Percentiles rank a stretch among this genome's conserved stretches.
phyloP scores from a whole-genome alignment of 805 yeast genomes.

The Lachancea sp. region DNA sequence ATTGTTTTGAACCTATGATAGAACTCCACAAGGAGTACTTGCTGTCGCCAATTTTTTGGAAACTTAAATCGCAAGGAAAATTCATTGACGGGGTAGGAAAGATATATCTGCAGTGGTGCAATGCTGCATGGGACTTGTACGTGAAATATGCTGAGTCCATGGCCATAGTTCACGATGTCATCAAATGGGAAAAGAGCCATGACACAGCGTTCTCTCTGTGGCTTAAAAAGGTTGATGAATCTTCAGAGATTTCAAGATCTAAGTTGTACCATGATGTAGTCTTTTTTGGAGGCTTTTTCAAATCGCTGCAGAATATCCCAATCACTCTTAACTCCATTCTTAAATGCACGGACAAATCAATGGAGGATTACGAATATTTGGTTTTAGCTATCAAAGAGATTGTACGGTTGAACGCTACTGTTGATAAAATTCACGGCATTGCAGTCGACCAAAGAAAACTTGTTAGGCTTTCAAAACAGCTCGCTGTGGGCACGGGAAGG shows the following conservation, averaged over 20 bases:
- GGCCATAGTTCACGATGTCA: slow-evolving; percentile 54
- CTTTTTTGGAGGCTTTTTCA: slow-evolving; percentile 51
- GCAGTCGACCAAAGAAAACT: slow-evolving; percentile 56
- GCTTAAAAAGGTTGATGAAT: slow-evolving; percentile 47
- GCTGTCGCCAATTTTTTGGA: slow-evolving; percentile 50
- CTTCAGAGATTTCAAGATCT: slow-evolving; percentile 37
- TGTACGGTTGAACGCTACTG: slow-evolving; percentile 47
- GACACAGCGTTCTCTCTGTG: slow-evolving; percentile 48
- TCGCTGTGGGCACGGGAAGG: slow-evolving; percentile 20
- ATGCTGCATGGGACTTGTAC: slow-evolving; percentile 48
- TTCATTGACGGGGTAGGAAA: slow-evolving; percentile 59
- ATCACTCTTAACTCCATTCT: slow-evolving; percentile 55
- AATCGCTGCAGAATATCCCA: slow-evolving; percentile 51
- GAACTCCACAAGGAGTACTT: slow-evolving; percentile 48
- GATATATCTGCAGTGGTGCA: slow-evolving; percentile 59
- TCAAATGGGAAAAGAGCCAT: slow-evolving; percentile 40
- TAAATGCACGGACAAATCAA: slow-evolving; percentile 41
- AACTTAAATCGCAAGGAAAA: slow-evolving; percentile 58
- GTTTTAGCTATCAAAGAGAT: slow-evolving; percentile 50
- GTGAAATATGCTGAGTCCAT: slow-evolving; percentile 53
- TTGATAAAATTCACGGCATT: slow-evolving; percentile 54
- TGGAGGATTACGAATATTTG: slow-evolving; percentile 48
- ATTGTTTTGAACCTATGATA: slow-evolving; percentile 49
- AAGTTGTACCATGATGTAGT: slow-evolving; percentile 47
- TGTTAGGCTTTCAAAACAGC: slow-evolving; percentile 40